Percentiles rank a stretch among this genome's conserved stretches.
phyloP scores from a whole-genome alignment of 768 basidiomycete species.

The Rhizopogon vinicolor region DNA sequence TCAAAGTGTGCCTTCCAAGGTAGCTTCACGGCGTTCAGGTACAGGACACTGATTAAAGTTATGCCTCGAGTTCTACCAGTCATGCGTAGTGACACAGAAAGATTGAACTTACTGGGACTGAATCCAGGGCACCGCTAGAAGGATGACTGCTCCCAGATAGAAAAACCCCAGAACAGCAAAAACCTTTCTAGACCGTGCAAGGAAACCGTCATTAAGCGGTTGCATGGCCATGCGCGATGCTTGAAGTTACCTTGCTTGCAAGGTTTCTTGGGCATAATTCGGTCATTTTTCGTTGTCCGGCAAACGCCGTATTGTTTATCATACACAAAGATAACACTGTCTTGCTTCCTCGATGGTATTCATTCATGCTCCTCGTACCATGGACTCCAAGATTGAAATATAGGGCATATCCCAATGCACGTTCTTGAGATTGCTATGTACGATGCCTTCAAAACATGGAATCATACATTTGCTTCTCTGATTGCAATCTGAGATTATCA shows the following conservation, averaged over 20 bases:
- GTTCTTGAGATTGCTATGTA: too few species aligned
- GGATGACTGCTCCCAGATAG: constrained; percentile 48
- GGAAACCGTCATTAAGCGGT: constrained; percentile 5
- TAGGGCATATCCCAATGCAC: too few species aligned
- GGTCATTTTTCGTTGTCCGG: too few species aligned
- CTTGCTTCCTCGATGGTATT: too few species aligned
- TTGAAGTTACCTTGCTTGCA: neutral
- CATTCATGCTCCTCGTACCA: too few species aligned
- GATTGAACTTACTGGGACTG: constrained; percentile 58
- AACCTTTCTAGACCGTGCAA: constrained; percentile 25
- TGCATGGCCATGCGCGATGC: neutral
- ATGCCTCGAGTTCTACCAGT: constrained; percentile 6
- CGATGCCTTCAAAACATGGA: too few species aligned
- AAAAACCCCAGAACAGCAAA: constrained; percentile 41
- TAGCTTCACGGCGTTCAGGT: constrained; percentile 59
- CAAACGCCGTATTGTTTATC: too few species aligned
- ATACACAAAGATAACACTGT: too few species aligned
- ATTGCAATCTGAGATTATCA: too few species aligned
- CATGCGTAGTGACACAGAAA: constrained; percentile 13
- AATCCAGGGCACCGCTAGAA: constrained; percentile 57
- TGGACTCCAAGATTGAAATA: too few species aligned
- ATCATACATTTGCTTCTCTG: too few species aligned
- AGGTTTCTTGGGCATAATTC: too few species aligned
- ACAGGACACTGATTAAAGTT: constrained; percentile 40
- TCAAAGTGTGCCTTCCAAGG: constrained; percentile 64